Evolutionary conservation across 2,329 filamentous ascomycete species (phyloP).

Genomic region (Alternaria angustiovoidea): DNA sequence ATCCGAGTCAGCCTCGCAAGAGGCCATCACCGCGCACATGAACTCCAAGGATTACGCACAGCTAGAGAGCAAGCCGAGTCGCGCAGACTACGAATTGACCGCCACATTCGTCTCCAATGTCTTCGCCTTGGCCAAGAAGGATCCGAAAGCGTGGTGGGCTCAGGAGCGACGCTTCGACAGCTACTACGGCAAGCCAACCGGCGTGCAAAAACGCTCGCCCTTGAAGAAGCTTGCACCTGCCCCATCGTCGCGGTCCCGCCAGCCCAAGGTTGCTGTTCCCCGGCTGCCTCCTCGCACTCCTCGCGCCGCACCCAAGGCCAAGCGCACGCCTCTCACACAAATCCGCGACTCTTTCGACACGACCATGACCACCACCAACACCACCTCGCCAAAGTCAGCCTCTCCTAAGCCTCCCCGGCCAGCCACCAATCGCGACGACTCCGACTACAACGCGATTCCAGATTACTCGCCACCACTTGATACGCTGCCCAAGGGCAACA

Average conservation of each 20-base stretch:
- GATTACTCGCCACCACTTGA: conserved; percentile 76
- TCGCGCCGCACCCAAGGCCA: conserved; percentile 46
- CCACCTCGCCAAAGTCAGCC: conserved; percentile 29
- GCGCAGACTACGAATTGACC: conserved; percentile 49
- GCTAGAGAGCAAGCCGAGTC: conserved; percentile 43
- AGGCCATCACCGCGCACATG: conserved; percentile 48
- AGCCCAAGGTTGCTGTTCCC: conserved; percentile 45
- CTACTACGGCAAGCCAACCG: conserved; percentile 54
- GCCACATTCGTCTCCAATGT: conserved; percentile 47
- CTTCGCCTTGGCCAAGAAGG: conserved; percentile 39
- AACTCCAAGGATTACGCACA: conserved; percentile 40
- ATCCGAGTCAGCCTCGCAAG: conserved; percentile 31
- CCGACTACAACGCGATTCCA: conserved; percentile 75
- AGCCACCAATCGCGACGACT: conserved; percentile 78
- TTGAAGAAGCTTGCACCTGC: conserved; percentile 50
- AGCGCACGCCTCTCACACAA: conserved; percentile 44
- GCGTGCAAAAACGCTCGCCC: conserved; percentile 49
- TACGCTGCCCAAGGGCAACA: conserved; percentile 68
- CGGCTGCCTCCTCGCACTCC: conserved; percentile 44
- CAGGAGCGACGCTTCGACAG: conserved; percentile 63
- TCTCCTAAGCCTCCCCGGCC: conserved; percentile 49
- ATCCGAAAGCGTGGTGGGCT: conserved; percentile 53
- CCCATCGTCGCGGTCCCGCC: conserved; percentile 41
- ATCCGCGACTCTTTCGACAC: conserved; percentile 49
- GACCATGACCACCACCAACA: conserved; percentile 1